Base-by-base conservation (phyloP, 495 filamentous ascomycete species). In the Terfezia claveryi region DNA sequence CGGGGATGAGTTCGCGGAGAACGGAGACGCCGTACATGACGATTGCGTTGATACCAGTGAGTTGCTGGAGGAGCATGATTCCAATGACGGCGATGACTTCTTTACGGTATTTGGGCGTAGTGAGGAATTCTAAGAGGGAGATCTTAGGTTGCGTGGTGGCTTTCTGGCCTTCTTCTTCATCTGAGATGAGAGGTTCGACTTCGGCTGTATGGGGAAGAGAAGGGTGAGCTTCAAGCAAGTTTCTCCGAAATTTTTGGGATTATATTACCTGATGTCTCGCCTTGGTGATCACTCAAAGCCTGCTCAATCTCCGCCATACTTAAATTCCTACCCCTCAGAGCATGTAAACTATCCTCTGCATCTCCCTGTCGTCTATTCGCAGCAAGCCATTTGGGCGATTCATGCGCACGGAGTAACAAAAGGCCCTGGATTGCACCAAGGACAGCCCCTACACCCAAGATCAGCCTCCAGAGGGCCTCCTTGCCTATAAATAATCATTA, bases 11-110 rank as follows among this genome's bases (percentile, higher is more conserved):
- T 49, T 73, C 76, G 38, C 80, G 75, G 38, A 98, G 73, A 2
- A 96, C 77, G 4, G 83, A 84, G 2, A 98, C 91, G 8, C 86
- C 91, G 68, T 98, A 96, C 87, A 98, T 94, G 66, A 98, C 80
- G 60, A 96, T 87, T 55, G 83, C 87, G 73, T 98, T 98, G 70
- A 98, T 87, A 32, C 89, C 88, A 36, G 79, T 82, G 23, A 98
- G 73, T 64, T 98, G 91, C 62, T 98, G 91, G 9, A 84, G 80
- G 38, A 88, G 70, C 92, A 96, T 96, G 58, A 94, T 80, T 4
- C 80, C 85, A 17, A 88, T 76, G 12, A 95, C 87, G 3, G 87
- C 84, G 55, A 93, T 69, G 44, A 94, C 79, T 20, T 85, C 85
- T 0, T 81, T 80, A 7, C 82, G 80, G 61, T 82, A 82, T 62